Conservation (phyloP, 306 rosid genomes). For the Psophocarpus tetragonolobus region DNA sequence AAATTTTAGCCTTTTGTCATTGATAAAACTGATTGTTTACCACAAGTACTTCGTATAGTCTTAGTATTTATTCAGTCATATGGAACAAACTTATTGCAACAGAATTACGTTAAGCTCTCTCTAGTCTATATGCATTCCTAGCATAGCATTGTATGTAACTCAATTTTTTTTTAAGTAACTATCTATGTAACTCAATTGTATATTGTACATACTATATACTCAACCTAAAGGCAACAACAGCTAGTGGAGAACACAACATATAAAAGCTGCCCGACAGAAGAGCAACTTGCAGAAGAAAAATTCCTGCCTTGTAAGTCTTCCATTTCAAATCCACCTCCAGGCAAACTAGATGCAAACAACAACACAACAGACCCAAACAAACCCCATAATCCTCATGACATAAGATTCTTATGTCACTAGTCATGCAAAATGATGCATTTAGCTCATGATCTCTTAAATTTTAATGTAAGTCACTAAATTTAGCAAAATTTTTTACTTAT, state of each 20-base stretch:
- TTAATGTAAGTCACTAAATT: background rate
- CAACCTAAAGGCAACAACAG: background rate
- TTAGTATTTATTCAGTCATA: background rate
- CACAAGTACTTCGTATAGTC: too few species aligned
- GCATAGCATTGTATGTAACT: background rate
- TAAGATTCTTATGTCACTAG: background rate
- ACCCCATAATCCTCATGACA: background rate
- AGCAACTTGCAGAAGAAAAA: background rate
- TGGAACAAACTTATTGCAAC: background rate
- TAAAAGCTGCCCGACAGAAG: background rate
- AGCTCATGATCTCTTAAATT: background rate
- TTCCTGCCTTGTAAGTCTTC: background rate
- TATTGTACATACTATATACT: too few species aligned
- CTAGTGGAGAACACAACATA: background rate
- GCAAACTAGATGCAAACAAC: slow-evolving; percentile 8
- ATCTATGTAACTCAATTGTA: background rate
- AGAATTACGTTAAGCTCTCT: background rate
- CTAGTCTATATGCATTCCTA: background rate
- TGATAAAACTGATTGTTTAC: too few species aligned
- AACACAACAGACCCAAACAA: background rate
- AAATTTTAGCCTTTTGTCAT: too few species aligned
- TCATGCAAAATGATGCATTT: background rate
- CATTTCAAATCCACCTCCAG: background rate
- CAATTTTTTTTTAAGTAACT: background rate
- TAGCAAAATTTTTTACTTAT: background rate